Conservation (phyloP, 2,329 filamentous ascomycete species). For the Sporothrix humicola region DNA sequence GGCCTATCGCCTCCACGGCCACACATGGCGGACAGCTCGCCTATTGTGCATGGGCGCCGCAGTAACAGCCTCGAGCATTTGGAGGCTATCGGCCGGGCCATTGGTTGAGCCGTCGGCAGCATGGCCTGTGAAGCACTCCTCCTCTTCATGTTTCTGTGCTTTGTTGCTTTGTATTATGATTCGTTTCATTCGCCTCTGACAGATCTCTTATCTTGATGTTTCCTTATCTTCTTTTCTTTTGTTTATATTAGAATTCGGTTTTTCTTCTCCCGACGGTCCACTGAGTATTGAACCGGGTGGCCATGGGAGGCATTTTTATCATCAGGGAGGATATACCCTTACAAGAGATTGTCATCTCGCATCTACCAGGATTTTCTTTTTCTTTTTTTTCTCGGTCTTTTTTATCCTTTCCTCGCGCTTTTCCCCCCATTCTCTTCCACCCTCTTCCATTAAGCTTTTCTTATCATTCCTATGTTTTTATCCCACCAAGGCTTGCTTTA, state of each 20-base stretch:
- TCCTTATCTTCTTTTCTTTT: background rate
- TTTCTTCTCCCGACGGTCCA: background rate
- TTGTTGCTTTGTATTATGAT: background rate
- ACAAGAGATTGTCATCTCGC: slow-evolving; percentile 1
- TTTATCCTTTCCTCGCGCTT: background rate
- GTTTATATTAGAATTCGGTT: background rate
- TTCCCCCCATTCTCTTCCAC: background rate
- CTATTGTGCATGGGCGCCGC: slow-evolving; percentile 14
- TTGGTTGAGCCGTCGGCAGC: slow-evolving; percentile 4
- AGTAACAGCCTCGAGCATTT: slow-evolving; percentile 22
- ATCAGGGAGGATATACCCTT: slow-evolving; percentile 20
- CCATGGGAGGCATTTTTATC: background rate
- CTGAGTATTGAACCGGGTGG: background rate
- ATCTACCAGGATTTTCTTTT: background rate
- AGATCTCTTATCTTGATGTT: background rate
- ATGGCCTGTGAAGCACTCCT: background rate
- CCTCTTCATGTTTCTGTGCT: background rate
- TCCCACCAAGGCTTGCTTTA: background rate
- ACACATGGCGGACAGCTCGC: slow-evolving; percentile 11
- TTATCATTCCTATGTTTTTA: background rate
- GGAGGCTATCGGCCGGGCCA: slow-evolving; percentile 25
- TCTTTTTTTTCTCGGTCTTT: background rate
- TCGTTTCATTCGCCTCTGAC: background rate
- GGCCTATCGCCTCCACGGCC: slow-evolving; percentile 57
- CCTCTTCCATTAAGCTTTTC: background rate